Conservation (phyloP, 805 yeast species). For the Martiniozyma abietophila region DNA sequence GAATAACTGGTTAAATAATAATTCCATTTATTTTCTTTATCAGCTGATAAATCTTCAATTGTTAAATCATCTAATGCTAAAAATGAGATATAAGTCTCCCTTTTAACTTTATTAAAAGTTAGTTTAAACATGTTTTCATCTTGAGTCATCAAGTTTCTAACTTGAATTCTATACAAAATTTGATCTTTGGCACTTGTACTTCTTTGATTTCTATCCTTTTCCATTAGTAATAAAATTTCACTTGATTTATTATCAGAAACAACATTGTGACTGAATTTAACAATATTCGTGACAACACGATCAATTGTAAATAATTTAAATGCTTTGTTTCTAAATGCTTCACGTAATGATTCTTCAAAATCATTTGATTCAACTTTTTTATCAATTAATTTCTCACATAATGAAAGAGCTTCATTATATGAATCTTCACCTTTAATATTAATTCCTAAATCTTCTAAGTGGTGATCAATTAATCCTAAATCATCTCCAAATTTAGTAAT, state of each 20-base stretch:
- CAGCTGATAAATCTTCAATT: constrained; percentile 46
- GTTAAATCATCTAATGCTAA: constrained; percentile 86
- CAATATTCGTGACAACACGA: constrained; percentile 74
- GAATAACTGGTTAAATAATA: constrained; percentile 88
- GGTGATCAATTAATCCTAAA: constrained; percentile 70
- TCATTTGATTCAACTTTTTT: constrained; percentile 89
- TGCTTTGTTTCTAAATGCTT: constrained; percentile 89
- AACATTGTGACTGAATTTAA: constrained; percentile 81
- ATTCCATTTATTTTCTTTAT: constrained; percentile 79
- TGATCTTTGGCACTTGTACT: constrained; percentile 76
- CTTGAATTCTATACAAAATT: constrained; percentile 82
- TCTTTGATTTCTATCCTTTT: constrained; percentile 58
- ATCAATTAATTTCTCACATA: constrained; percentile 71
- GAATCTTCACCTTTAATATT: constrained; percentile 60
- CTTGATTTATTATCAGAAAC: constrained; percentile 72
- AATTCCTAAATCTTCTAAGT: constrained; percentile 72
- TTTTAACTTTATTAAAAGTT: constrained; percentile 47
- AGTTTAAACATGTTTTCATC: constrained; percentile 94
- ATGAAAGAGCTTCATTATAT: constrained; percentile 66
- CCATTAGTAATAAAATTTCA: constrained; percentile 74
- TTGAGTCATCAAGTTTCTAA: constrained; percentile 62
- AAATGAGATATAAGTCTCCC: constrained; percentile 62
- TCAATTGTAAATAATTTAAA: constrained; percentile 89
- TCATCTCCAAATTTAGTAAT: constrained; percentile 78
- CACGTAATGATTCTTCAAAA: constrained; percentile 93